Base-by-base conservation (phyloP, 1,284 basidiomycete genomes). In the Kwoniella shivajii region DNA sequence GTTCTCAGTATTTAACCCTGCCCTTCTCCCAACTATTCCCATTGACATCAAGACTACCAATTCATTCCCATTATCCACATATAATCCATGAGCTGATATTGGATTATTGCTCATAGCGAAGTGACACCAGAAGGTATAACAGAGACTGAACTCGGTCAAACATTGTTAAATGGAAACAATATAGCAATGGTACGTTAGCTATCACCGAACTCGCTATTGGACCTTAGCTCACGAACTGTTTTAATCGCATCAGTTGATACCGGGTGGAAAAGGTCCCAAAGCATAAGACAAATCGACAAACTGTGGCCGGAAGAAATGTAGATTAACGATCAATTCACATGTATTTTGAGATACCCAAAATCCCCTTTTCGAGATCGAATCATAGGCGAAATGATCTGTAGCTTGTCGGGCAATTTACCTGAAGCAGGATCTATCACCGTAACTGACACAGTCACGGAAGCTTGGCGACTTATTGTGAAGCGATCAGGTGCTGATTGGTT, bases 111-210 rank as follows among this genome's bases (percentile, higher is more conserved):
- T 30, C 27, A 31, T 74, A 97, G 94, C 76, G 91, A 96, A 78
- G 87, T 80, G 7, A 92, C 92, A 4, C 82, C 89, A 4, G 82
- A 88, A 76, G 95, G 94, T 3, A 79, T 82, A 61, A 91, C 89
- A 73, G 86, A 85, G 77, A 96, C 89, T 9, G 84, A 86, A 60
- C 83, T 99, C 22, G 85, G 87, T 4, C 91, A 97, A 79, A 99
- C 95, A 20, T 81, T 99, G 43, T 78, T 99, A 58, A 99, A 99
- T 71, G 95, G 95, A 10, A 97, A 96, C 80, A 97, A 96, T 68
- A 98, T 99, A 56, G 94, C 92, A 73, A 96, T 99, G 88, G 94
- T 95, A 56, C 46, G 77, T 63, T 81, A 36, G 16, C 18, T 30
- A 16, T 31, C 10, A 20, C 16, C 9, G 24, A 43, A 14, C 20